Conservation (phyloP, 2,329 filamentous ascomycete species). For the Didymosphaeria variabile region DNA sequence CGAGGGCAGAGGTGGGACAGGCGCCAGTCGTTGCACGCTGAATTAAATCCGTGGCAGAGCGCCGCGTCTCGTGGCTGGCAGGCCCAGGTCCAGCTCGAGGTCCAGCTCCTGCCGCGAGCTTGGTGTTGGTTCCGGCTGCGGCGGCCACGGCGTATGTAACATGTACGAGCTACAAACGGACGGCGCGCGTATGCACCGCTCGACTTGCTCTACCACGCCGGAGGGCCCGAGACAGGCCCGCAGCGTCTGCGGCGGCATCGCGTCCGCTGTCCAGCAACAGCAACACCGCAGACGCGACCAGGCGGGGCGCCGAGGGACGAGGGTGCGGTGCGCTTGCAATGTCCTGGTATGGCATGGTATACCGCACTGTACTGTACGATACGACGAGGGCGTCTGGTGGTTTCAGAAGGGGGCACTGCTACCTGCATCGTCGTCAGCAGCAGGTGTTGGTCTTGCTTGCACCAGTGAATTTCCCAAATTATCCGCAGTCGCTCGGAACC, state of each 20-base stretch:
- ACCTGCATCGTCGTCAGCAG: background rate
- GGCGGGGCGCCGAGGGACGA: background rate
- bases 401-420: background rate
- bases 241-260: background rate
- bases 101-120: background rate
- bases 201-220: background rate
- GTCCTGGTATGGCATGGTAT: too few species aligned
- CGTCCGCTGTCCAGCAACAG: background rate
- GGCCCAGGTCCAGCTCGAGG: background rate
- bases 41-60: background rate
- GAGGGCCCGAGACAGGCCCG: conserved; percentile 2
- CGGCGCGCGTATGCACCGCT: conserved; percentile 9
- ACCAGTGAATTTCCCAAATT: background rate
- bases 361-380: too few species aligned
- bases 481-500: background rate
- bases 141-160: conserved; percentile 2
- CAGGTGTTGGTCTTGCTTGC: background rate
- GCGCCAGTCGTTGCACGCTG: conserved; percentile 11
- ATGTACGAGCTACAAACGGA: background rate
- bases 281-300: background rate
- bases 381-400: background rate
- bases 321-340: background rate
- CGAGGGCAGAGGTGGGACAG: conserved; percentile 16
- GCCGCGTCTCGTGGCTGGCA: background rate
- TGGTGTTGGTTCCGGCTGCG: conserved; percentile 6